These are phyloP conservation scores for Fusarium beomiforme DNA, from an alignment of 2,329 filamentous ascomycete species.

Conservation along the genomic window DNA sequence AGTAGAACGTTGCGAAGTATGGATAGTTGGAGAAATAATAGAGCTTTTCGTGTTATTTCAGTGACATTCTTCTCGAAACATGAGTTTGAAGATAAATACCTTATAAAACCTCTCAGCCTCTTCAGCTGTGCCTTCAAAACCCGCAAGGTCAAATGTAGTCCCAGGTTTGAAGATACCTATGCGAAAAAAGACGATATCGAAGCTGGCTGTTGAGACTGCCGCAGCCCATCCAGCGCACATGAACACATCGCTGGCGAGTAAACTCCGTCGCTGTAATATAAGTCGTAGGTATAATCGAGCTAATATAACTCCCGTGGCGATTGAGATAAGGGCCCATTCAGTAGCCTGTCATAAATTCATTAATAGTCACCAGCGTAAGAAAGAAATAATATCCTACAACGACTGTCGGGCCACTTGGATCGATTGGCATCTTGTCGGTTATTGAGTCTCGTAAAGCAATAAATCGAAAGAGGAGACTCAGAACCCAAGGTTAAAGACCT, in stretches of 20 bases:
- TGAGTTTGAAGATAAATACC: not conserved
- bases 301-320: constrained; percentile 2
- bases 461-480: not conserved
- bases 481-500: not conserved
- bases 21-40: not conserved
- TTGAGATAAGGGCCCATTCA: constrained; percentile 2
- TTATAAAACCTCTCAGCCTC: constrained; percentile 5
- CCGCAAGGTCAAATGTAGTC: not conserved
- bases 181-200: not conserved
- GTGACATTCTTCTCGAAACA: not conserved
- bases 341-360: not conserved
- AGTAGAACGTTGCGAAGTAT: not conserved
- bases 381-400: not conserved
- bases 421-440: not conserved
- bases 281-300: constrained; percentile 16
- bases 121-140: not conserved
- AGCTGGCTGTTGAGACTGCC: not conserved
- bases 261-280: not conserved
- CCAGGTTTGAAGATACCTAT: not conserved
- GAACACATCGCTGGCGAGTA: constrained; percentile 10
- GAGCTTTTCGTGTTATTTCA: not conserved
- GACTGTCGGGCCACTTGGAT: not conserved
- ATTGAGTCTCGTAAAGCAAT: not conserved
- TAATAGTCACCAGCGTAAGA: too few relatives aligned
- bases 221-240: constrained; percentile 22